Base-by-base conservation (phyloP, 176 grass and related monocot genomes). In the Echinochloa phyllopogon region DNA sequence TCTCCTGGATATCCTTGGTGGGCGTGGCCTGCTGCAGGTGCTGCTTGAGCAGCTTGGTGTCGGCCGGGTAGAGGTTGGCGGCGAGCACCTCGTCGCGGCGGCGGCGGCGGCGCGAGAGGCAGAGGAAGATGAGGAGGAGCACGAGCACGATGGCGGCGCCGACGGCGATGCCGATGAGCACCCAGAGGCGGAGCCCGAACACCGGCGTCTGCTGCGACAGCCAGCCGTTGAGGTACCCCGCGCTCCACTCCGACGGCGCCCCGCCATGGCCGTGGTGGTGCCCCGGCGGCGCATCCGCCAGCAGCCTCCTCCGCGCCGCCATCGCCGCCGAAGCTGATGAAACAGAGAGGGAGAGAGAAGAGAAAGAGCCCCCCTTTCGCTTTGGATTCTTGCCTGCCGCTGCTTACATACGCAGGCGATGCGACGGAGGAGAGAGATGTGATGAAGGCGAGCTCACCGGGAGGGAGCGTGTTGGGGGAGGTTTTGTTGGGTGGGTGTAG, bases 131-230 rank as follows among this genome's bases (percentile, higher is more conserved):
- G 6, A 95, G 83, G 10, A 90, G 69, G 39, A 98, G 89, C 4
- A 95, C 85, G 6, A 98, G 77, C 55, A 95, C 86, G 74, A 94
- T 92, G 67, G 89, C 81, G 72, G 93, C 87, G 73, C 91, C 96
- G 80, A 90, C 86, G 45, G 89, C 84, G 77, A 93, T 85, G 77
- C 93, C 96, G 76, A 98, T 79, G 79, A 98, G 78, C 29, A 95
- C 93, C 96, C 96, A 98, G 51, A 95, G 89, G 75, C 87, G 86
- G 18, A 98, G 91, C 7, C 96, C 96, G 36, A 98, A 94, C 40
- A 98, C 80, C 39, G 83, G 85, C 63, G 96, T 98, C 36, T 77
- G 87, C 78, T 92, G 85, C n/a, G 96, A 95, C 80, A 95, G 89
- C 93, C 94, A 92, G 38, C 23, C 50, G 87, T 98, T 94, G 61